Evolutionary conservation across 768 basidiomycete species (phyloP), one percentile per base, ranked within the genome.

Genomic region (Sporobolomyces pararoseus): DNA sequence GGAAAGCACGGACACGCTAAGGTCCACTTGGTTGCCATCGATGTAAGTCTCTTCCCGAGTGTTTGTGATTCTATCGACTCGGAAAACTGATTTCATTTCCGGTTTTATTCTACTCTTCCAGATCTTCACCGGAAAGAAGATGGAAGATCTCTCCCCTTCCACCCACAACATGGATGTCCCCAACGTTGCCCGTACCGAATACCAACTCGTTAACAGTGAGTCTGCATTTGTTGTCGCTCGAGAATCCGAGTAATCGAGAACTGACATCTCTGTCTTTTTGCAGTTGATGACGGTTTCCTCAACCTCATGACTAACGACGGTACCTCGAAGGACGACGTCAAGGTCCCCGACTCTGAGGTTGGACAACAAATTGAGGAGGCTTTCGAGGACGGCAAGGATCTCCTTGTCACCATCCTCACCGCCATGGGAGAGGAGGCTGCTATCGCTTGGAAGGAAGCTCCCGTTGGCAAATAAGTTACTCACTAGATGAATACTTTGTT

Each of bases 161-260:
- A 99, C 95, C 80, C 96, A 99, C 86, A 99, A 99, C 85, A 93
- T 99, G 91, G 94, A 97, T 76, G 95, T 96, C 78, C 95, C 95
- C 81, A 90, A 96, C 82, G 92, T 99, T 79, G 71, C 34, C 57
- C 90, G 95, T 80, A 84, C 82, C 70, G 96, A 99, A 86, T 98
- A 87, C 85, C 85, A 88, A 78, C 88, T 99, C 79, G 89, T 91
- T 79, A 78, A 70, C 63, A 51, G 65, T 72, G 13, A 57, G 49
- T 60, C 14, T 29, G n/a, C 9, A 54, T 54, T 19, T 27, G 7
- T 14, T 10, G 27, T 17, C 7, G 12, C 4, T 44, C 10, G 27
- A 46, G 42, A 31, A 17, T 17, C 10, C 27, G 27, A 60, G 5
- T 42, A 37, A 35, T 27, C 10, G 13, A 25, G 5, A 25, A 23